Base-by-base conservation (phyloP, 805 yeast species). In the Suhomyces sp. region DNA sequence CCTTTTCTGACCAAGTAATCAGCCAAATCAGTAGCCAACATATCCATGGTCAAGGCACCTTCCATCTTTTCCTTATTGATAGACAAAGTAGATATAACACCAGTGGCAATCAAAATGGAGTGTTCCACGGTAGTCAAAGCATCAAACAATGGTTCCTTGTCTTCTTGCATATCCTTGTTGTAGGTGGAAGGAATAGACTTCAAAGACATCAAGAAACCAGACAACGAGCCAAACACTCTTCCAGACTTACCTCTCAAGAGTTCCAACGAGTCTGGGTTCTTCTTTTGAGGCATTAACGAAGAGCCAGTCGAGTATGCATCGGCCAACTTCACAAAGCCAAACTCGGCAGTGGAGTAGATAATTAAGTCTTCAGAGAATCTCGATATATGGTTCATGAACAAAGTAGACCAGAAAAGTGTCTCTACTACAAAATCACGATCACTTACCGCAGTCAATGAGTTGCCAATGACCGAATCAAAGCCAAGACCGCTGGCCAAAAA, bases 221-320 rank as follows among this genome's bases (percentile, higher is more conserved):
- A 84, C 55, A 94, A 77, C 26, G 92, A 86, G 69, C 99, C 99
- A 65, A 94, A 92, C 5, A 90, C 97, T 71, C 99, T 86, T 51
- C 99, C 99, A 9, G 96, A 86, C 74, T 94, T 94, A 54, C 99
- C 99, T 72, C 99, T 84, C 66, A 96, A 80, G 57, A 94, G 80
- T 76, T 94, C 99, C 60, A 94, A 78, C 27, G 97, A 89, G 71
- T 94, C 99, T 3, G 99, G 97, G 75, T 94, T 94, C 74, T 94
- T 94, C 85, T 94, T 94, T 74, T 94, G 99, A 23, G 99, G 99
- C 99, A 94, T 94, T 67, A 94, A 80, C 26, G 97, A 90, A 6
- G 97, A 90, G 12, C 99, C 99, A 7, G 99, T 94, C 1, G 99
- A 94, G 73, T 94, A 94, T 24, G 99, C 98, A 69, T 94, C 99